These are phyloP conservation scores for Pinus taeda DNA, from an alignment of 75 land plant genomes.

Conservation along the genomic window DNA sequence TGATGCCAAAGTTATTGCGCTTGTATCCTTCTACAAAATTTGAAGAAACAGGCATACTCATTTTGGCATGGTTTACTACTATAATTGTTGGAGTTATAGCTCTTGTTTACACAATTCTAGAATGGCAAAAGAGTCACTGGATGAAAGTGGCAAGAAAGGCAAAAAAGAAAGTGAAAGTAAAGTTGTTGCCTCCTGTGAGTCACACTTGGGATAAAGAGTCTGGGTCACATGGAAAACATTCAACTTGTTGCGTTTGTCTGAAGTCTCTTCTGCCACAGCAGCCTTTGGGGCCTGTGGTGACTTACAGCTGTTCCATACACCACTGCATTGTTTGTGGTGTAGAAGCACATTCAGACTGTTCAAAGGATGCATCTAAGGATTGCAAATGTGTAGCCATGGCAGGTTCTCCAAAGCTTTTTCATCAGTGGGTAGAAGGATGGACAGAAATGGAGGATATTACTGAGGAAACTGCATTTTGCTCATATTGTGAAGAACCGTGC, in stretches of 20 bases:
- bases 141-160: slow-evolving; percentile 69
- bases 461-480: slow-evolving; percentile 69
- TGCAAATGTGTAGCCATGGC: slow-evolving; percentile 86
- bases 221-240: slow-evolving; percentile 45
- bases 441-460: slow-evolving; percentile 66
- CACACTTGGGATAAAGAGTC: slow-evolving; percentile 77
- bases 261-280: slow-evolving; percentile 57
- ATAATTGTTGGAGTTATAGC: slow-evolving; percentile 46
- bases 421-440: slow-evolving; percentile 91
- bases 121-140: slow-evolving; percentile 71
- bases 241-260: slow-evolving; percentile 82
- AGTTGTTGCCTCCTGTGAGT: slow-evolving; percentile 35
- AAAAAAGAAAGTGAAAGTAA: slow-evolving; percentile 52
- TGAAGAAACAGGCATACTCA: slow-evolving; percentile 29
- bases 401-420: slow-evolving; percentile 53
- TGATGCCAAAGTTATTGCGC: not conserved
- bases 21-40: not conserved
- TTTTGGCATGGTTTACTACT: slow-evolving; percentile 41
- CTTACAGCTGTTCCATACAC: slow-evolving; percentile 45
- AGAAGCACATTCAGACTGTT: slow-evolving; percentile 71
- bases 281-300: slow-evolving; percentile 39
- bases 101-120: slow-evolving; percentile 49
- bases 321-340: slow-evolving; percentile 75
- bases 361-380: slow-evolving; percentile 66
- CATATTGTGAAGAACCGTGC: slow-evolving; percentile 87